phyloP scores from a whole-genome alignment of 805 yeast species.

The Starmerella roubikii region DNA sequence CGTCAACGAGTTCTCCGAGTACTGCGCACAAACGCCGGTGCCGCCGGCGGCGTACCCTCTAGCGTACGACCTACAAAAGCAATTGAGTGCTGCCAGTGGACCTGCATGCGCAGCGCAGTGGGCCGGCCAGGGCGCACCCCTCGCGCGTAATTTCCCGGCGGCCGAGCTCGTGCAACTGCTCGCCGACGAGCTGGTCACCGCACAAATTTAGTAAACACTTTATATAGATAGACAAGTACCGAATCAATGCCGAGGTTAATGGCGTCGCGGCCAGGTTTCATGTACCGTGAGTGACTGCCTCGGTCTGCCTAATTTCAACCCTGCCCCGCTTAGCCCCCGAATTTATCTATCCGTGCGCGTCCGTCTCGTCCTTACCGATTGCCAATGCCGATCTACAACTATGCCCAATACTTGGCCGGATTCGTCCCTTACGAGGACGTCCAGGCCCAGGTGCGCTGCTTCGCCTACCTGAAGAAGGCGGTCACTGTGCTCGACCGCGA shows the following conservation, averaged over 20 bases:
- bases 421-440: slow-evolving; percentile 25
- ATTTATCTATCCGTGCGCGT: not conserved
- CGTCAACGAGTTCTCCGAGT: not conserved
- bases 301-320: too few relatives aligned
- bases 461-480: slow-evolving; percentile 20
- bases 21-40: too few relatives aligned
- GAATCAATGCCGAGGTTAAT: too few relatives aligned
- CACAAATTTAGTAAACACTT: too few relatives aligned
- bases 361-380: too few relatives aligned
- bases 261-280: too few relatives aligned
- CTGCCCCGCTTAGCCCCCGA: too few relatives aligned
- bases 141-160: not conserved
- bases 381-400: slow-evolving; percentile 21
- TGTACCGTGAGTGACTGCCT: too few relatives aligned
- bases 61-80: not conserved
- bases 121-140: slow-evolving; percentile 1
- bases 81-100: not conserved
- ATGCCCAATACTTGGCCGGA: slow-evolving; percentile 21
- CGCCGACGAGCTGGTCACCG: not conserved
- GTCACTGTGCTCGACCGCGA: slow-evolving; percentile 15
- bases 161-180: not conserved
- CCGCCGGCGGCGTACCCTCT: not conserved
- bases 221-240: too few relatives aligned
- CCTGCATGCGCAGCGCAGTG: not conserved
- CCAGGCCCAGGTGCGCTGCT: slow-evolving; percentile 26